phyloP scores from a whole-genome alignment of 129 eudicot species.

The Heracleum sosnowskyi region DNA sequence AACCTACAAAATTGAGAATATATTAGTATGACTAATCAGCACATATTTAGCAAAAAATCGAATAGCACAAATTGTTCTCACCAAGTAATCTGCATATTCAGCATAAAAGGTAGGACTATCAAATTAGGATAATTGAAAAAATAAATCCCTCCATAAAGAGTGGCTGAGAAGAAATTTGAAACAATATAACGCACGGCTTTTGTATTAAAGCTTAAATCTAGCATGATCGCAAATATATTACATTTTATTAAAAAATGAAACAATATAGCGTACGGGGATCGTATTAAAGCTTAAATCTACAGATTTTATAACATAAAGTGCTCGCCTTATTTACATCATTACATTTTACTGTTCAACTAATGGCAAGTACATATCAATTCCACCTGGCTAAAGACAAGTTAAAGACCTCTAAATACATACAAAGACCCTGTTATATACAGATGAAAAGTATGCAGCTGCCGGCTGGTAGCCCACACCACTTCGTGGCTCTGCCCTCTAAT shows the following conservation, averaged over 20 bases:
- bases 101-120: background rate
- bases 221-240: background rate
- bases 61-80: background rate
- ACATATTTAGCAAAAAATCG: background rate
- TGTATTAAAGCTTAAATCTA: background rate
- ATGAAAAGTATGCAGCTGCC: no score
- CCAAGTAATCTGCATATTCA: background rate
- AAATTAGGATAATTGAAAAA: background rate
- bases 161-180: background rate
- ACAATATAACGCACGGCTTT: background rate
- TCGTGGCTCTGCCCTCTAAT: background rate
- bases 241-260: background rate
- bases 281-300: background rate
- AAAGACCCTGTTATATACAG: background rate
- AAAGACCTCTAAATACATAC: background rate
- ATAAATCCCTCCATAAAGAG: background rate
- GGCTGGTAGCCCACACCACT: no score
- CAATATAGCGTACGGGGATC: background rate
- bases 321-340: background rate
- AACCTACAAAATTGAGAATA: conserved; percentile 31
- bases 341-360: background rate
- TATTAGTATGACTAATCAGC: background rate
- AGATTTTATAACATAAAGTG: background rate
- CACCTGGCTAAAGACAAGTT: background rate
- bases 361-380: background rate